Evolutionary conservation across 805 yeast species (phyloP).

Genomic region (Phaffomyces thermotolerans): DNA sequence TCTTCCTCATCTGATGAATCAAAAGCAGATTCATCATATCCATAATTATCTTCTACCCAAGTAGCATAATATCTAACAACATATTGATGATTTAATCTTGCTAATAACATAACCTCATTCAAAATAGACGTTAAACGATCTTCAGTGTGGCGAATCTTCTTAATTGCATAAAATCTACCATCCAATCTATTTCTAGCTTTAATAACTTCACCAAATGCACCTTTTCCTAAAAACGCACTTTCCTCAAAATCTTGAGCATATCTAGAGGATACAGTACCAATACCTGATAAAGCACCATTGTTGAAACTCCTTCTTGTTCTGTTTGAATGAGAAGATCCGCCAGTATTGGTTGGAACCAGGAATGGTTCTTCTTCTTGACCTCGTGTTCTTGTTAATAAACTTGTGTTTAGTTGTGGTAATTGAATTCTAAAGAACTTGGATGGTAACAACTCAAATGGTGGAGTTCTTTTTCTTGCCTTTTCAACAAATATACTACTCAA

Average conservation of each 20-base stretch:
- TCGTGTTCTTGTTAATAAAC: slow-evolving; percentile 11
- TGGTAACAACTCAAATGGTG: slow-evolving; percentile 80
- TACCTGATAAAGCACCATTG: slow-evolving; percentile 29
- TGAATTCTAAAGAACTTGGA: slow-evolving; percentile 75
- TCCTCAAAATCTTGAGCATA: slow-evolving; percentile 94
- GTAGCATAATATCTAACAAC: slow-evolving; percentile 96
- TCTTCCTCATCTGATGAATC: slow-evolving; percentile 13
- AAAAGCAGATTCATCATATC: slow-evolving; percentile 26
- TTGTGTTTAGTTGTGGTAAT: slow-evolving; percentile 33
- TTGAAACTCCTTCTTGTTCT: slow-evolving; percentile 34
- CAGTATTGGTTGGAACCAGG: slow-evolving; percentile 23
- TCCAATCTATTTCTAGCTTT: slow-evolving; percentile 90
- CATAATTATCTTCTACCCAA: slow-evolving; percentile 78
- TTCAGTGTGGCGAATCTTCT: slow-evolving; percentile 79
- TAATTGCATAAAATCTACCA: slow-evolving; percentile 91
- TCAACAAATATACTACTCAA: slow-evolving; percentile 56
- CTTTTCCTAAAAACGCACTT: slow-evolving; percentile 82
- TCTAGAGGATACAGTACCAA: slow-evolving; percentile 42
- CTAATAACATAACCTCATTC: slow-evolving; percentile 86
- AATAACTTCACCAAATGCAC: slow-evolving; percentile 98
- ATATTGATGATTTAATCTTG: slow-evolving; percentile 88
- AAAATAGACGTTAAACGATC: slow-evolving; percentile 73
- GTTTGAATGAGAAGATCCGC: slow-evolving; percentile 15
- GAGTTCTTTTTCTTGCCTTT: slow-evolving; percentile 64
- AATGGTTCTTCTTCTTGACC: slow-evolving; percentile 12